These are phyloP conservation scores for Alternaria brassicae DNA, from an alignment of 2,329 filamentous ascomycete genomes.

Conservation along the genomic window DNA sequence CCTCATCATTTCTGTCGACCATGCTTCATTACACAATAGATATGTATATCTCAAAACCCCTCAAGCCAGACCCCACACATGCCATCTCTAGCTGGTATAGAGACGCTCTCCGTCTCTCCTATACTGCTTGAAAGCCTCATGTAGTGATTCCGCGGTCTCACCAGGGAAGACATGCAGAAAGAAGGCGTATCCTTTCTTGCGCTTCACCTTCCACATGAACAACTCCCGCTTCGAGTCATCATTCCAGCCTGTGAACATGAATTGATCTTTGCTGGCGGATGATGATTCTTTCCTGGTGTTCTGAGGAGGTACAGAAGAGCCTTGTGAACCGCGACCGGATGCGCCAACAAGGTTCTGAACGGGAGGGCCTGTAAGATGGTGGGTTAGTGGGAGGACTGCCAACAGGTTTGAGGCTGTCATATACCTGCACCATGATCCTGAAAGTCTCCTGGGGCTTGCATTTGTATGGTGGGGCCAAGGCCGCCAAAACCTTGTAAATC, in stretches of 20 bases:
- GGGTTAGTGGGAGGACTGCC: neutral
- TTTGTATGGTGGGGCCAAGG: neutral
- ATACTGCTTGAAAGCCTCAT: constrained; percentile 5
- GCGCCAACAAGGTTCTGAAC: neutral
- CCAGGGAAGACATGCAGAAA: constrained; percentile 6
- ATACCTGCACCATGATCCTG: neutral
- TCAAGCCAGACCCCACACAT: neutral
- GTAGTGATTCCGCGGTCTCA: constrained; percentile 4
- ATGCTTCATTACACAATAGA: neutral
- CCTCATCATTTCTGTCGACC: neutral
- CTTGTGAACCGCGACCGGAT: neutral
- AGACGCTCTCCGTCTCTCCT: constrained; percentile 2
- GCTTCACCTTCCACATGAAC: constrained; percentile 7
- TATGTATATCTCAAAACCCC: neutral
- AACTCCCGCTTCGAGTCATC: constrained; percentile 6
- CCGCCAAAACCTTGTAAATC: neutral
- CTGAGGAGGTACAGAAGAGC: neutral
- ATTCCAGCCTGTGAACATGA: constrained; percentile 8
- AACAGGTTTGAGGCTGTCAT: neutral
- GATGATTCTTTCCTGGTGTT: neutral
- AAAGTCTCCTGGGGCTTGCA: neutral
- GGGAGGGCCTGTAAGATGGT: neutral
- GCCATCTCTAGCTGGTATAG: neutral
- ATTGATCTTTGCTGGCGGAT: neutral
- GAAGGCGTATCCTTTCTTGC: constrained; percentile 3